Evolutionary conservation across 371 early-diverging fungal genomes (phyloP).

Genomic region (Mortierella sp.): DNA sequence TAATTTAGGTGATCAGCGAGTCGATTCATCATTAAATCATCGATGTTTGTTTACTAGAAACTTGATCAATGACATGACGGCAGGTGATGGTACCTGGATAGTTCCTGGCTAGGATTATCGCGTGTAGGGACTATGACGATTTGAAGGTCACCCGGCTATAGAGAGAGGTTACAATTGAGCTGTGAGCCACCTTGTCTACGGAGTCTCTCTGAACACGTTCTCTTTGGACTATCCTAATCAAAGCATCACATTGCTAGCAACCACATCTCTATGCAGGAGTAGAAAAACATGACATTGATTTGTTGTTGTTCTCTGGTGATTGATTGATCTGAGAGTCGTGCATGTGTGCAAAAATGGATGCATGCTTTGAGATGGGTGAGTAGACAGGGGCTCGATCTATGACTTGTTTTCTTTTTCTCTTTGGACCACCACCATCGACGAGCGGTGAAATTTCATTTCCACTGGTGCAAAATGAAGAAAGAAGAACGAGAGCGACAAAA

Average conservation of each 20-base stretch:
- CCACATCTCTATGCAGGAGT: background rate
- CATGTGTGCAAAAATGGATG: too few species aligned
- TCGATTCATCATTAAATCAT: background rate
- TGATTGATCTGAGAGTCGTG: too few species aligned
- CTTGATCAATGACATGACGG: background rate
- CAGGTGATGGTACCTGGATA: background rate
- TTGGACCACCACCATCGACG: background rate
- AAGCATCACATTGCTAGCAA: too few species aligned
- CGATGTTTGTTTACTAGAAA: background rate
- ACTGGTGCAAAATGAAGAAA: background rate
- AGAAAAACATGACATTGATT: too few species aligned
- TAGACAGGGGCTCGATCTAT: background rate
- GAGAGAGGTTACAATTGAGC: background rate
- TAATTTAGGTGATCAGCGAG: background rate
- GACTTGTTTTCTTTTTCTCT: background rate
- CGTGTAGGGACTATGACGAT: background rate
- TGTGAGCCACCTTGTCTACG: background rate
- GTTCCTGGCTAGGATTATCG: background rate
- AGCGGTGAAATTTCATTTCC: slow-evolving; percentile 14
- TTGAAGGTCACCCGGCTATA: background rate
- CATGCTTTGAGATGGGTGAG: too few species aligned
- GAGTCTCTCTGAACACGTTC: too few species aligned
- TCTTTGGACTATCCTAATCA: too few species aligned
- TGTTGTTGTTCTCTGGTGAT: too few species aligned
- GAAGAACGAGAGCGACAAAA: background rate